Evolutionary conservation across 805 yeast genomes (phyloP), one percentile per base, ranked within the genome.

Genomic region (Vanderwaltozyma tropicalis): DNA sequence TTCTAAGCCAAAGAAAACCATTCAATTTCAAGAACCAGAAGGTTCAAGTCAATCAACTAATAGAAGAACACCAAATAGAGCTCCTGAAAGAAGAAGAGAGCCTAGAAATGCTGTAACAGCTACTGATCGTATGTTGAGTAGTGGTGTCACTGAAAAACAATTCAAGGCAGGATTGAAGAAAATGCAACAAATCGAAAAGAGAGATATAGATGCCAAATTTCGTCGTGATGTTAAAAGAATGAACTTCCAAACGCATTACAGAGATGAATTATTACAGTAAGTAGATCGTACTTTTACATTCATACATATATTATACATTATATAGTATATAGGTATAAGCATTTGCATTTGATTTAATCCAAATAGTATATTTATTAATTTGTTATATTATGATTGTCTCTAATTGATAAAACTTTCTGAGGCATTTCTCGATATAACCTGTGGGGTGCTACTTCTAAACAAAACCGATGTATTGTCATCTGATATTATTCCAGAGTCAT

Each of bases 241-340:
- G 57, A 92, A 89, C 62, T 72, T 76, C 69, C 95, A 89, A 69
- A 74, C 76, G 22, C 95, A 92, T 56, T 85, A 62, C 67, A 72
- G 94, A 55, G 95, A 86, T 55, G 79, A 76, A 53, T 61, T 83
- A 48, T 65, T 85, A 32, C 62, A 54, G 41, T 49, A 43, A 41
- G 24, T 17, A 17, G 28, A 24, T n/a, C n/a, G n/a, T n/a, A n/a
- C n/a, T n/a, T n/a, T n/a, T n/a, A n/a, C n/a, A n/a, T n/a, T n/a
- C n/a, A n/a, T n/a, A n/a, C n/a, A n/a, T n/a, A n/a, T n/a, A n/a
- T n/a, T n/a, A n/a, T n/a, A n/a, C n/a, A n/a, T n/a, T n/a, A n/a
- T n/a, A n/a, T n/a, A n/a, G n/a, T 24, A 10, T 11, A 24, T 24
- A 24, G 27, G 4, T 10, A 27, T 27, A 27, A 10, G 17, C 29